Evolutionary conservation across 257 asterid genomes (phyloP).

Genomic region (Solanum phureja): DNA sequence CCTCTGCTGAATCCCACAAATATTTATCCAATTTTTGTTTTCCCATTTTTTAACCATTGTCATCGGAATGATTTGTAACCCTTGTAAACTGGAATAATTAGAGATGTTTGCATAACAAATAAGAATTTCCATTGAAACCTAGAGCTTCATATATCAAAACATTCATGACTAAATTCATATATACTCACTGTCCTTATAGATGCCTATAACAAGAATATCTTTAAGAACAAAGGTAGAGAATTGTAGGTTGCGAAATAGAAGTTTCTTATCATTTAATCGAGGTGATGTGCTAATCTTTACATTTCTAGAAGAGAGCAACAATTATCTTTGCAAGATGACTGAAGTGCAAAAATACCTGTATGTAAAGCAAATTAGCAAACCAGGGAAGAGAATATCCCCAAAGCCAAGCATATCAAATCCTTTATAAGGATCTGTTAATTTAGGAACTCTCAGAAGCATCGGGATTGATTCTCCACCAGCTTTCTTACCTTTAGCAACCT

Average conservation of each 20-base stretch:
- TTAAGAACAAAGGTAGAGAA: not conserved
- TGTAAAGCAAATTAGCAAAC: slow-evolving; percentile 78
- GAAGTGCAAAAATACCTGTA: slow-evolving; percentile 40
- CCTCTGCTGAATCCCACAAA: not conserved
- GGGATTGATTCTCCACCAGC: slow-evolving; percentile 98
- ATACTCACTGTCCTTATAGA: not conserved
- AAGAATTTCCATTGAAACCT: not conserved
- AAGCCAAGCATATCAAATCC: slow-evolving; percentile 97
- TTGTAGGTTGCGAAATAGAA: not conserved
- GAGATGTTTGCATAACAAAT: not conserved
- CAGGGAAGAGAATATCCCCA: slow-evolving; percentile 95
- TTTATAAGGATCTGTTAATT: slow-evolving; percentile 77
- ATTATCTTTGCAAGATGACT: not conserved
- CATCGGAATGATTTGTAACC: not conserved
- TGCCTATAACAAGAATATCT: not conserved
- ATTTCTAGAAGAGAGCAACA: not conserved
- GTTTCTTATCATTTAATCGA: not conserved
- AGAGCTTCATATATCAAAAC: not conserved
- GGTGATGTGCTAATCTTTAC: not conserved
- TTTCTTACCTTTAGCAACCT: slow-evolving; percentile 92
- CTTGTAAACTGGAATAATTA: not conserved
- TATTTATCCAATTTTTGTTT: not conserved
- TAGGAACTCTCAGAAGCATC: slow-evolving; percentile 93
- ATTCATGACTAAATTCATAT: not conserved
- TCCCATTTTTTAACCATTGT: not conserved